These are phyloP conservation scores for Tetrahymena thermophila DNA, from an alignment of 73 alveolate genomes.

Conservation along the genomic window DNA sequence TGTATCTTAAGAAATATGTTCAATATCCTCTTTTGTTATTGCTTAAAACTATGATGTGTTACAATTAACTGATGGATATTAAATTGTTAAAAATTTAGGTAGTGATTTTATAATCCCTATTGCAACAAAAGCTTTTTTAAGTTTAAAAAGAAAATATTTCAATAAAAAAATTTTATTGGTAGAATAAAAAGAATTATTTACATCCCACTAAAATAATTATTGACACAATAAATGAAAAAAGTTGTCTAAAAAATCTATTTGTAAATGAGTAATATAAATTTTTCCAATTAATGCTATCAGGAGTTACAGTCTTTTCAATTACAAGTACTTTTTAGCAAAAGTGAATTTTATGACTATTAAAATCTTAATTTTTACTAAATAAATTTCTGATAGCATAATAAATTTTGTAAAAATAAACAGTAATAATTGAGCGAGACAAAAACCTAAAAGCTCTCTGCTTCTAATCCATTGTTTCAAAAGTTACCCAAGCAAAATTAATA, in stretches of 20 bases:
- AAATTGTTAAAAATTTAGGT: background rate
- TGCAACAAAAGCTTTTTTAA: background rate
- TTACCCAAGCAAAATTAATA: background rate
- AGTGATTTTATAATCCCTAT: background rate
- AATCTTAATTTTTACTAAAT: background rate
- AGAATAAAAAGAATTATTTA: background rate
- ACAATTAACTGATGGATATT: background rate
- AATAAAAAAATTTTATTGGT: background rate
- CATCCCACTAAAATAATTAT: background rate
- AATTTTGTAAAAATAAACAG: background rate
- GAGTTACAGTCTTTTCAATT: background rate
- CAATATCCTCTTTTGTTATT: background rate
- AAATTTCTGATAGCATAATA: background rate
- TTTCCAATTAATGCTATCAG: background rate
- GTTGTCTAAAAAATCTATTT: background rate
- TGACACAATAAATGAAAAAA: background rate
- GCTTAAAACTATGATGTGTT: background rate
- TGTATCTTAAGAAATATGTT: background rate
- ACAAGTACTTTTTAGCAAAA: background rate
- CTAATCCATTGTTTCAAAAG: background rate
- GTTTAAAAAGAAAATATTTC: background rate
- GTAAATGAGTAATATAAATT: background rate
- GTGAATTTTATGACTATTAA: background rate
- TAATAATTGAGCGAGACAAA: background rate
- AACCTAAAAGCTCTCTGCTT: background rate